Percentiles rank a stretch among this genome's conserved stretches.
Evolutionary conservation across 2,329 filamentous ascomycete genomes (phyloP).

Genomic region (Rhynchosporium secalis): DNA sequence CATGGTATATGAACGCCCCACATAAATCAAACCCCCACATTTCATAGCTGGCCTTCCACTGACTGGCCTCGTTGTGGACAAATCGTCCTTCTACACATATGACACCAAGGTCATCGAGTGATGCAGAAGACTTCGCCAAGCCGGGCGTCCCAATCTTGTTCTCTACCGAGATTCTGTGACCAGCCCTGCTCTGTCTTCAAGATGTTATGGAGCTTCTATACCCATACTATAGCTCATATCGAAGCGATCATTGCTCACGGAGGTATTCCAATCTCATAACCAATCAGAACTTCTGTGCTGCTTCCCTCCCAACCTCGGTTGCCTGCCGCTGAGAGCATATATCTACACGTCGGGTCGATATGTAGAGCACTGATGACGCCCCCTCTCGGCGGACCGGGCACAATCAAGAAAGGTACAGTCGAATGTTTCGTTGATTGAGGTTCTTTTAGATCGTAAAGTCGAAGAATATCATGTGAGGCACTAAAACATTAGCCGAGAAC

Average conservation of each 20-base stretch:
- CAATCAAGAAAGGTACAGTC: conserved; percentile 90
- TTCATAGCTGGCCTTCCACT: neutral
- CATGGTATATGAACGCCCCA: conserved; percentile 6
- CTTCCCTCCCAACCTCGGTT: conserved; percentile 94
- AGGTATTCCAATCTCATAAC: conserved; percentile 74
- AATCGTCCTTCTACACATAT: neutral
- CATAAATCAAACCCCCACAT: neutral
- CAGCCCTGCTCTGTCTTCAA: neutral
- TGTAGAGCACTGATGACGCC: conserved; percentile 86
- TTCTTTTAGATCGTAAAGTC: conserved; percentile 83
- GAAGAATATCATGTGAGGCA: conserved; percentile 89
- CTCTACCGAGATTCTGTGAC: no score
- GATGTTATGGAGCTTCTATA: no score
- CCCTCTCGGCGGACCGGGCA: conserved; percentile 80
- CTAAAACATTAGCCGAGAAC: conserved; percentile 45
- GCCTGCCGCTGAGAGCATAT: conserved; percentile 89
- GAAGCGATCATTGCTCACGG: conserved; percentile 7
- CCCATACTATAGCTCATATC: neutral
- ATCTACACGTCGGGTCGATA: conserved; percentile 82
- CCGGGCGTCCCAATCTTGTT: no score
- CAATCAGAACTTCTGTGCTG: conserved; percentile 85
- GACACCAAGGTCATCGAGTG: neutral
- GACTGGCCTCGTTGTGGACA: neutral
- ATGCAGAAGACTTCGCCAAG: no score
- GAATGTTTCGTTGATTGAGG: conserved; percentile 66